phyloP scores from a whole-genome alignment of 2,329 filamentous ascomycete species.

The Penicillium sp. region DNA sequence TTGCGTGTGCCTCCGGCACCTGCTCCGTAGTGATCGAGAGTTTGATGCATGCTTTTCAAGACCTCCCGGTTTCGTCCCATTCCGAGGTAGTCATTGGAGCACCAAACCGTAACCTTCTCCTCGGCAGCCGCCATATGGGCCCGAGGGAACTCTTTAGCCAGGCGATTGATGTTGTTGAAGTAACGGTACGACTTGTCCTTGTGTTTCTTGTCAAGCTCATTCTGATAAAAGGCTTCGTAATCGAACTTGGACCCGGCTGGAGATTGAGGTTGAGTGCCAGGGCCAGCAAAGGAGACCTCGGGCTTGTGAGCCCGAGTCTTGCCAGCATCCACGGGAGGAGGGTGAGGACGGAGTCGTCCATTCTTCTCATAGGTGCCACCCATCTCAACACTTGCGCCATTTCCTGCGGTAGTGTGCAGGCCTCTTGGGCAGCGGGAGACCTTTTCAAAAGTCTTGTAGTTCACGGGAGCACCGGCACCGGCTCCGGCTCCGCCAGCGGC shows the following conservation, averaged over 20 bases:
- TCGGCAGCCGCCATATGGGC: constrained; percentile 83
- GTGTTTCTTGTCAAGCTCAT: constrained; percentile 95
- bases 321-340: constrained; percentile 22
- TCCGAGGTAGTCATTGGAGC: constrained; percentile 96
- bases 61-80: constrained; percentile 93
- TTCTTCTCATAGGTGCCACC: constrained; percentile 46
- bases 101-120: constrained; percentile 94
- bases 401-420: constrained; percentile 74
- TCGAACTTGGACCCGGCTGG: constrained; percentile 65
- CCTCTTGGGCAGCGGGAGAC: constrained; percentile 59
- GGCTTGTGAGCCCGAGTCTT: constrained; percentile 22
- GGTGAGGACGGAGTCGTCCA: constrained; percentile 34
- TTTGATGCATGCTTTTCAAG: constrained; percentile 87
- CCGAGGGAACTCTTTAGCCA: constrained; percentile 92
- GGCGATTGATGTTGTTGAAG: constrained; percentile 99
- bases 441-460: constrained; percentile 47
- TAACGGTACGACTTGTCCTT: constrained; percentile 99
- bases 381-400: constrained; percentile 74
- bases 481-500: constrained; percentile 25
- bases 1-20: constrained; percentile 95
- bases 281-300: constrained; percentile 33
- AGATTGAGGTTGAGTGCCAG: constrained; percentile 47
- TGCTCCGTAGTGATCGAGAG: constrained; percentile 88
- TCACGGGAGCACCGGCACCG: constrained; percentile 16
- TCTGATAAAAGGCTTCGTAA: constrained; percentile 84